Evolutionary conservation across 108 stramenopile species (phyloP), one percentile per base, ranked within the genome.

Genomic region (Cyclostephanos invisitatus): DNA sequence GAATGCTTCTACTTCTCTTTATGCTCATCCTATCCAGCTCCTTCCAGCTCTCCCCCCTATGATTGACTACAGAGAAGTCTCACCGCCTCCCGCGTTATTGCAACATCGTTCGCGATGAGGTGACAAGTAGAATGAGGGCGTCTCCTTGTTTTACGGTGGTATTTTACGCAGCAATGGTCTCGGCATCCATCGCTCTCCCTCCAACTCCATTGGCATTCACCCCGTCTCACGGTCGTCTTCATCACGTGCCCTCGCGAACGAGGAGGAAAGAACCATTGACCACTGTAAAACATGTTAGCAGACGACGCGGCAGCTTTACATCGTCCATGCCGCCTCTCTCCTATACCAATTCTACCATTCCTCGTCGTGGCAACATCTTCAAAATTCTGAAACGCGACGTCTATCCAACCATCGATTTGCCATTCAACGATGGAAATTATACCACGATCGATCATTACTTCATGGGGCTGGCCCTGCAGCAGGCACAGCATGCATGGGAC

Each of bases 391-490:
- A 59, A 32, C 58, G 58, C n/a, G 29, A 59, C 32, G 15, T 59
- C 28, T 59, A 59, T 32, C 58, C 58, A 11, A 59, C 58, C 14
- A 32, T 59, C n/a, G 29, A 32, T 59, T 17, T 59, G 35, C 27
- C 29, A 17, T 32, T 35, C 25, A 14, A 37, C n/a, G 35, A 37
- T 4, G 32, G 32, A 32, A 59, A 59, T 36, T 59, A 59, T 36
- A 11, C 17, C 60, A 27, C 18, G 11, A 63, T 87, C 22, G 77
- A 92, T 66, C 37, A 82, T 25, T 68, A 82, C 63, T 91, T 94
- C 60, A 91, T 94, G 93, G 78, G 67, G 11, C 8, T 82, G 68
- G 93, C 93, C 20, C 44, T 94, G 28, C 29, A 74, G 21, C 78
- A 94, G 75, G 90, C 89, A 9, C 68, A 74, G 42, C 18, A 66